phyloP scores from a whole-genome alignment of 768 basidiomycete species.

The Suillus placidus region DNA sequence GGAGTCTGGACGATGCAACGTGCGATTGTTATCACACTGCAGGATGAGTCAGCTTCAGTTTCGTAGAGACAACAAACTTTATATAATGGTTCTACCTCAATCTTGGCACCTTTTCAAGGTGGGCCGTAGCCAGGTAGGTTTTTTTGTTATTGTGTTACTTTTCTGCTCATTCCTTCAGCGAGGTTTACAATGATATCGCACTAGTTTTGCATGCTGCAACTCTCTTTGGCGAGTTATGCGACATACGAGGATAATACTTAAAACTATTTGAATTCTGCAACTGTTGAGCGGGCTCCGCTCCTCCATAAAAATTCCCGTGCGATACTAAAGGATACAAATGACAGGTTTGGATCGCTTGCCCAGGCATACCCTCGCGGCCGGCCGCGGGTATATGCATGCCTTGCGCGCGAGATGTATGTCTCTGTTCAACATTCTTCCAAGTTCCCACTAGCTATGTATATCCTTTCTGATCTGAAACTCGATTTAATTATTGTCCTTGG shows the following conservation, averaged over 20 bases:
- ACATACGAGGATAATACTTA: not conserved
- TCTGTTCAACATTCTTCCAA: not conserved
- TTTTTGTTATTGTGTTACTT: not conserved
- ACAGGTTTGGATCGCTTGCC: not conserved
- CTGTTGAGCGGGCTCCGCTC: not conserved
- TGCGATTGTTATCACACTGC: too few relatives aligned
- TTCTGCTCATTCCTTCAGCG: not conserved
- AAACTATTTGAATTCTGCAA: not conserved
- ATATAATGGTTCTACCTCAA: not conserved
- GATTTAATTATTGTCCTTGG: not conserved
- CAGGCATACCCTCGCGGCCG: not conserved
- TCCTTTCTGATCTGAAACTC: not conserved
- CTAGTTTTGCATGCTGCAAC: not conserved
- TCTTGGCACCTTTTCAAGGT: not conserved
- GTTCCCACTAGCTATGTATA: not conserved
- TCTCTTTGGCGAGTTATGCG: not conserved
- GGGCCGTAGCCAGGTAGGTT: not conserved
- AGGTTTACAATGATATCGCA: not conserved
- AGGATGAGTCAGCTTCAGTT: too few relatives aligned
- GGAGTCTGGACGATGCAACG: too few relatives aligned
- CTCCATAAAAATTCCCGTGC: not conserved
- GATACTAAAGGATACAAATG: not conserved
- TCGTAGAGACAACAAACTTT: not conserved
- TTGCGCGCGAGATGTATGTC: not conserved
- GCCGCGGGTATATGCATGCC: not conserved